phyloP scores from a whole-genome alignment of 2,329 filamentous ascomycete species.

The Hymenoscyphus albidus region DNA sequence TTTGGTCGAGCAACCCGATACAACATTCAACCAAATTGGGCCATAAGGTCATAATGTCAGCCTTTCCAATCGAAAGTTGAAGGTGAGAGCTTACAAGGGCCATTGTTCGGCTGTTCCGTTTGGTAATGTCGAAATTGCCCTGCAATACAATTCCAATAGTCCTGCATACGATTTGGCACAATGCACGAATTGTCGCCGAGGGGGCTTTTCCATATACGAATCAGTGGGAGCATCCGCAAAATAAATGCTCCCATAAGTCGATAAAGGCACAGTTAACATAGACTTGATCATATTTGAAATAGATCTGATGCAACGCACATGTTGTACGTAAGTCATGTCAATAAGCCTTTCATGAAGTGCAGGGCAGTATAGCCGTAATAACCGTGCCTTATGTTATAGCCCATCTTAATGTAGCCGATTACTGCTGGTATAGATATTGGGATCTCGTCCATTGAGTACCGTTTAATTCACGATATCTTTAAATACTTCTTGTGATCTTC shows the following conservation, averaged over 20 bases:
- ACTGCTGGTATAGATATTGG: conserved; percentile 34
- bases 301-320: conserved; percentile 24
- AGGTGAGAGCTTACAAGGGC: conserved; percentile 36
- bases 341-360: conserved; percentile 38
- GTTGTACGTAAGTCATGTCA: conserved; percentile 32
- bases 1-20: conserved; percentile 39
- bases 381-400: conserved; percentile 36
- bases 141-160: conserved; percentile 32
- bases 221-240: conserved; percentile 18
- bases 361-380: conserved; percentile 40
- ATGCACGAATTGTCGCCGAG: conserved; percentile 29
- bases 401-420: conserved; percentile 39
- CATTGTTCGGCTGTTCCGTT: conserved; percentile 32
- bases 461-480: too few species aligned
- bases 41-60: conserved; percentile 31
- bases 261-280: conserved; percentile 31
- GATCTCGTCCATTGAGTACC: too few species aligned
- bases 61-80: neutral
- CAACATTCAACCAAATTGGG: conserved; percentile 34
- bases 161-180: conserved; percentile 32
- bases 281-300: conserved; percentile 19
- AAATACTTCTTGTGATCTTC: too few species aligned
- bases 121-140: conserved; percentile 25
- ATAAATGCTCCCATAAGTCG: conserved; percentile 38
- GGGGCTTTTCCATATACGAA: conserved; percentile 8